Base-by-base conservation (phyloP, 768 basidiomycete genomes). In the Terana coerulea region DNA sequence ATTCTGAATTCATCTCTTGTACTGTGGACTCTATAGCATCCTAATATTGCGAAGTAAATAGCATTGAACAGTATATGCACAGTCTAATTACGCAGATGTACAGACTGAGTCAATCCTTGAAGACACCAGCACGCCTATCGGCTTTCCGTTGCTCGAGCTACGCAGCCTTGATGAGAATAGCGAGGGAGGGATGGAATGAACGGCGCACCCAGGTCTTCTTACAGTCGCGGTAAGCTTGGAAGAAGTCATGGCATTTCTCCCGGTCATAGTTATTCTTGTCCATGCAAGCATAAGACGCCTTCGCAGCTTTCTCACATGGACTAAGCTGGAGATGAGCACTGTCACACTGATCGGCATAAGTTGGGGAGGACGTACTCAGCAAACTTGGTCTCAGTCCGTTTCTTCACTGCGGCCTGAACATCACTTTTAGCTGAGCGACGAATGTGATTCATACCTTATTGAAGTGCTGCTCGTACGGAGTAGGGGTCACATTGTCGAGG, bases 171-270 rank as follows among this genome's bases (percentile, higher is more conserved):
- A 25, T 24, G 33, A 58, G 31, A 21, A 47, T 33, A 47, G 31
- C 47, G 24, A 40, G 19, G 26, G 9, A 8, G 9, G 0, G 22
- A 33, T 29, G 34, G 29, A 25, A 6, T 51, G 26, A 42, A n/a
- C 73, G 28, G 59, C 83, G 58, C 57, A 89, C 88, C 89, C 88
- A 91, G 54, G 80, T 68, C 54, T 79, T 82, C 67, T 91, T 91
- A 69, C 89, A 91, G 49, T 91, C 88, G 54, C 82, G 72, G 64
- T 91, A 91, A 6, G 85, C 88, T 62, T 85, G 82, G 66, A 91
- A 91, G 66, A 86, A 90, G 47, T 84, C 86, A 57, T 83, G 68
- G 60, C 89, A 91, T 48, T 80, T 78, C 59, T 84, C 84, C 6
- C 85, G 75, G 64, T 88, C 77, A 56, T 85, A 85, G 59, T 85